These are phyloP conservation scores for Kingdonia uniflora DNA, from an alignment of 164 flowering plant species.

Conservation along the genomic window DNA sequence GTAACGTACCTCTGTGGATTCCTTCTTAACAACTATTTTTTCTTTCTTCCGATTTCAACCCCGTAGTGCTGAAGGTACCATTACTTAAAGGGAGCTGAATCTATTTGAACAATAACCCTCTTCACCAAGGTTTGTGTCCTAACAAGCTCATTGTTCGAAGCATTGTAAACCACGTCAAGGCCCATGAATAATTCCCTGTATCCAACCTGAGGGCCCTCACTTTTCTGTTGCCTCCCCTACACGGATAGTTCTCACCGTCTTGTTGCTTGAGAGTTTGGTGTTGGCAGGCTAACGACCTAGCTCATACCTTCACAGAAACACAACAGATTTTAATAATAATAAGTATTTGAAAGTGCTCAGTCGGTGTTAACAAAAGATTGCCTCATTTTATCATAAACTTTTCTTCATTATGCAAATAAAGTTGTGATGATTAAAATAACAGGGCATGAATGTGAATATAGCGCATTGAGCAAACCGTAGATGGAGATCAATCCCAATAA, in stretches of 20 bases:
- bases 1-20: too few species aligned
- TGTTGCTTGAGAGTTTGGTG: conserved; percentile 27
- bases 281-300: conserved; percentile 27
- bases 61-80: conserved; percentile 28
- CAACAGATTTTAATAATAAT: too few species aligned
- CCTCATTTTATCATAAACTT: too few species aligned
- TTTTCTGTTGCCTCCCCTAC: conserved; percentile 28
- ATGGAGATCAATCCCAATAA: too few species aligned
- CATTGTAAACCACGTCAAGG: conserved; percentile 28
- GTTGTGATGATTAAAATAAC: too few species aligned
- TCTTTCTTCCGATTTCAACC: conserved; percentile 23
- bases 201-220: conserved; percentile 27
- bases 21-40: too few species aligned
- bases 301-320: conserved; percentile 24
- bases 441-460: too few species aligned
- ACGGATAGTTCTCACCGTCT: conserved; percentile 24
- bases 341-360: too few species aligned
- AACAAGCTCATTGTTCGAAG: conserved; percentile 27
- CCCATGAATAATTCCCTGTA: conserved; percentile 27
- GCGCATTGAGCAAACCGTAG: too few species aligned
- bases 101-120: conserved; percentile 25
- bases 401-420: too few species aligned
- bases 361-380: too few species aligned
- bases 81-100: conserved; percentile 25
- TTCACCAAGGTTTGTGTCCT: conserved; percentile 26